Base-by-base conservation (phyloP, 208 protist species). In the Acanthamoeba lugdunensis region DNA sequence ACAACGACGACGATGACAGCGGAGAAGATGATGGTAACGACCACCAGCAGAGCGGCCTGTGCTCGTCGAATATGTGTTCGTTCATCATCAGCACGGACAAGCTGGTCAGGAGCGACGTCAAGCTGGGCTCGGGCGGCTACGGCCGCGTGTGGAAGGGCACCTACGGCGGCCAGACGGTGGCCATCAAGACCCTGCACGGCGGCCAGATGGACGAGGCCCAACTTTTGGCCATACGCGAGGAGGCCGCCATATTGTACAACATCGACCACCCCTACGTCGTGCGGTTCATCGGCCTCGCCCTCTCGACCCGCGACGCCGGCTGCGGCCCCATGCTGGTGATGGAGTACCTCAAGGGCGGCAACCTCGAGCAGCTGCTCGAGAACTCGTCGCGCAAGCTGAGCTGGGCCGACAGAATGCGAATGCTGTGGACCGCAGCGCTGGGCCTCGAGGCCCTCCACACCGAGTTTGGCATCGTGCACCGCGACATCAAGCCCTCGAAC, bases 401-500 rank as follows among this genome's bases (percentile, higher is more conserved):
- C 61, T 67, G 61, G 61, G 23, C 13, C 16, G 69, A 79, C 69
- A 6, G 69, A 4, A 79, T 79, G 37, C 33, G 33, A 4, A 79
- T 79, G 6, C 69, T 79, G 33, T 50, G 69, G 69, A 79, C 28
- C 28, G 69, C 69, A 4, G 69, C 69, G 1, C 28, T 50, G 33
- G 69, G 69, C 25, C 16, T 79, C 16, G 69, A 33, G 69, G 33
- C 28, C 7, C 69, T 79, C 33, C 69, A 79, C 30, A 79, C 33
- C 69, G 21, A 79, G 33, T 41, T n/a, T n/a, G 58, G 48, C 3
- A 93, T 93, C 73, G 25, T 93, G 16, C 90, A 93, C 33, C 67
- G 90, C 30, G 90, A 93, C 90, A 63, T 93, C 69, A 93, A 93
- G 71, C 58, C 87, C 6, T 92, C 87, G 4, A 92, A 92, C 50